These are phyloP conservation scores for Xylaria sp. DNA, from an alignment of 2,329 filamentous ascomycete genomes.

Conservation along the genomic window DNA sequence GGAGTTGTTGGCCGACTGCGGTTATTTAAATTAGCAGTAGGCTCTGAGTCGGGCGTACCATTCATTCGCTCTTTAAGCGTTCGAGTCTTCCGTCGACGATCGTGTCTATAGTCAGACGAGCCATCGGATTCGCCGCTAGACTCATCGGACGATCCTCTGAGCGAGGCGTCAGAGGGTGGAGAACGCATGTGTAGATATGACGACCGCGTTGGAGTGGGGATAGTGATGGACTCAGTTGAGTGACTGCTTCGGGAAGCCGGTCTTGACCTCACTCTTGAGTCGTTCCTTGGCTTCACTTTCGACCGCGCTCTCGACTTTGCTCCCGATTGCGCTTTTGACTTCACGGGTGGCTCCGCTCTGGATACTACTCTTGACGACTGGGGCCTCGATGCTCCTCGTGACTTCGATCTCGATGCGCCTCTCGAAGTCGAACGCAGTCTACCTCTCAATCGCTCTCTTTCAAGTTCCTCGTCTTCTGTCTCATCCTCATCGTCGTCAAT, in stretches of 20 bases:
- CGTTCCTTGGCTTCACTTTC: conserved; percentile 11
- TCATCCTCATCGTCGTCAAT: conserved; percentile 20
- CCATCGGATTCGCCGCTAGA: conserved; percentile 31
- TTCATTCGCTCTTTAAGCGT: conserved; percentile 22
- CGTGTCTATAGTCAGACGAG: conserved; percentile 15
- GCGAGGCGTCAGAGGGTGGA: conserved; percentile 35
- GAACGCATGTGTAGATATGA: conserved; percentile 36
- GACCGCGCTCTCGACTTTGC: conserved; percentile 4
- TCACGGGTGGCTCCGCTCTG: conserved; percentile 16
- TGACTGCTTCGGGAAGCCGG: conserved; percentile 16
- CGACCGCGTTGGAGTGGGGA: conserved; percentile 32
- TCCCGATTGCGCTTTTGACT: conserved; percentile 21
- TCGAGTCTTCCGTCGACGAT: conserved; percentile 14
- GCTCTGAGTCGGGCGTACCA: conserved; percentile 19
- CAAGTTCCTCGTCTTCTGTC: conserved; percentile 22
- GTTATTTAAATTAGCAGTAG: conserved; percentile 13
- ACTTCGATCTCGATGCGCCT: conserved; percentile 6
- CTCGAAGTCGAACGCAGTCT: conserved; percentile 27
- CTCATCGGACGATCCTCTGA: conserved; percentile 34
- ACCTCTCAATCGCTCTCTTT: conserved; percentile 25
- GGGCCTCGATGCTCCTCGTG: conserved; percentile 13
- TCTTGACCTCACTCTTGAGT: conserved; percentile 21
- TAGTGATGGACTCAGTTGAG: conserved; percentile 17
- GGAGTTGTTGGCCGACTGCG: conserved; percentile 14
- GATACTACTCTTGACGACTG: conserved; percentile 15